Percentiles rank a stretch among this genome's conserved stretches.
Evolutionary conservation across 2,329 filamentous ascomycete species (phyloP).

Genomic region (Rugonectria rugulosa): DNA sequence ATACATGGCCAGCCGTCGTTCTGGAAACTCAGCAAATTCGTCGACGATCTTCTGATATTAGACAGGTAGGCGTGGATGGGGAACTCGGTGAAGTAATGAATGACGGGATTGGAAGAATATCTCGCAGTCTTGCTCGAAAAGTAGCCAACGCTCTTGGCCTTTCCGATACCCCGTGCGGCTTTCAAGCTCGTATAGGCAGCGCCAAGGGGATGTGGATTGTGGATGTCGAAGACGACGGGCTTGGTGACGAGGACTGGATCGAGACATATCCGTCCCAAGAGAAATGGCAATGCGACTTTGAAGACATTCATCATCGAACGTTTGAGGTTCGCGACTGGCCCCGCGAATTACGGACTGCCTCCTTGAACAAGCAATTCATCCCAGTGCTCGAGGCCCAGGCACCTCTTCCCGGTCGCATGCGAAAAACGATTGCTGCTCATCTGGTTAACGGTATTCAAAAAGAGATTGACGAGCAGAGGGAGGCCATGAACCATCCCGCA

Average conservation of each 20-base stretch:
- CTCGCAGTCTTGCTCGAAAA: slow-evolving; percentile 61
- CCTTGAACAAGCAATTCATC: slow-evolving; percentile 73
- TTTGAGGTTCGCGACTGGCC: slow-evolving; percentile 67
- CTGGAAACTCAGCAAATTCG: slow-evolving; percentile 57
- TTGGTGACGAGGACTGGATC: slow-evolving; percentile 65
- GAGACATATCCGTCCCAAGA: slow-evolving; percentile 70
- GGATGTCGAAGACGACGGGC: slow-evolving; percentile 54
- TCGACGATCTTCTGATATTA: slow-evolving; percentile 35
- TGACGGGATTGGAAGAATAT: slow-evolving; percentile 73
- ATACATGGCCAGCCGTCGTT: slow-evolving; percentile 54
- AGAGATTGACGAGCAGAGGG: slow-evolving; percentile 61
- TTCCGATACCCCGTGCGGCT: slow-evolving; percentile 64
- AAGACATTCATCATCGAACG: slow-evolving; percentile 61
- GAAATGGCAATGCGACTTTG: slow-evolving; percentile 68
- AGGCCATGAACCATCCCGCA: slow-evolving; percentile 57
- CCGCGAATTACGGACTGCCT: slow-evolving; percentile 50
- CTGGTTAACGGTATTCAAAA: slow-evolving; percentile 57
- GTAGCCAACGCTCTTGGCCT: slow-evolving; percentile 61
- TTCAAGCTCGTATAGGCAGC: slow-evolving; percentile 74
- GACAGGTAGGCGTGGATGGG: not conserved
- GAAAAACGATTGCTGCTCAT: slow-evolving; percentile 55
- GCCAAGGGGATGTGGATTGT: slow-evolving; percentile 81
- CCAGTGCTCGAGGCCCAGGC: slow-evolving; percentile 71
- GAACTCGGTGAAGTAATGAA: slow-evolving; percentile 61
- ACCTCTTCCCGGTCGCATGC: slow-evolving; percentile 53